Evolutionary conservation across 2,329 filamentous ascomycete genomes (phyloP).

Genomic region (Alternaria arborescens): DNA sequence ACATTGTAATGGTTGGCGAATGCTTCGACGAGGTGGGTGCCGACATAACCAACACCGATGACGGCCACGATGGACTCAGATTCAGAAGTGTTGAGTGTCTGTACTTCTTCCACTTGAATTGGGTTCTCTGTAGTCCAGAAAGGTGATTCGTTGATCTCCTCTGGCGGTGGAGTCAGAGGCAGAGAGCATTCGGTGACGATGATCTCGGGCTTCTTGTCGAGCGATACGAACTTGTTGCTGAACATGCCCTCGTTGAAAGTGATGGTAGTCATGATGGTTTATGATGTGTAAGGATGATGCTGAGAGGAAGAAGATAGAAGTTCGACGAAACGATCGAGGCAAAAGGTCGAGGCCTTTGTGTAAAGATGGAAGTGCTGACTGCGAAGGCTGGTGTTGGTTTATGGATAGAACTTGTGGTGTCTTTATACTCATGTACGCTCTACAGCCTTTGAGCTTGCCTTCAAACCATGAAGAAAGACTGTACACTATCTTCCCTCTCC

Average conservation of each 20-base stretch:
- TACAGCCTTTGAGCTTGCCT: no score
- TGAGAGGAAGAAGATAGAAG: neutral
- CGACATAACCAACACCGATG: conserved; percentile 64
- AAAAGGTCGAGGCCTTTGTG: no score
- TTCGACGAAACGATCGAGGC: no score
- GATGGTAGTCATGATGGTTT: conserved; percentile 9
- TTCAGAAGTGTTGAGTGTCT: neutral
- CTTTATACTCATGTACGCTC: no score
- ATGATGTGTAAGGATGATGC: neutral
- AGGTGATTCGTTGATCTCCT: neutral
- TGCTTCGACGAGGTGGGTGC: conserved; percentile 58
- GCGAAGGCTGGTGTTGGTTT: no score
- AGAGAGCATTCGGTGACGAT: conserved; percentile 7
- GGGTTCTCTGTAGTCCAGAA: neutral
- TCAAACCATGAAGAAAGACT: no score
- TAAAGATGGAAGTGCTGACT: no score
- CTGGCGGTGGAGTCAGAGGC: conserved; percentile 14
- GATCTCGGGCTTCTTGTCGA: conserved; percentile 8
- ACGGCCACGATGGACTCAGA: conserved; percentile 46
- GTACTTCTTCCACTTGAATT: neutral
- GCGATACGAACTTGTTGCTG: neutral
- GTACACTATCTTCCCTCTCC: neutral
- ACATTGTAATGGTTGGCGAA: conserved; percentile 56
- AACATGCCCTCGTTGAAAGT: conserved; percentile 15
- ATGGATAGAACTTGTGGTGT: no score